Evolutionary conservation across 495 filamentous ascomycete species (phyloP).

Genomic region (Bombardia bombarda): DNA sequence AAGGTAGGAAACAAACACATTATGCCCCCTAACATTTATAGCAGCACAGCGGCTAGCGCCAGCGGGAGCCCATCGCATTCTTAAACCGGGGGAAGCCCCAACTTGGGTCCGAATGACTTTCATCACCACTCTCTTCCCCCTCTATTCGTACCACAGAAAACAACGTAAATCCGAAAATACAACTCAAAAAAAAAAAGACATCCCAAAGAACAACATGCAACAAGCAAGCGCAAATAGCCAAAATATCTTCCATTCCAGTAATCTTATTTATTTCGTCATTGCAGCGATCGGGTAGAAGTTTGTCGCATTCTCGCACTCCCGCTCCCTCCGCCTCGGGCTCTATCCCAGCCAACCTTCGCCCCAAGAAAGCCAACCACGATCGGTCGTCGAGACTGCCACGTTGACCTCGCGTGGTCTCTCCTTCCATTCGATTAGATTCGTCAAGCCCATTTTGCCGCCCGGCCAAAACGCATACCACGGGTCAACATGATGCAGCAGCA

Average conservation of each 20-base stretch:
- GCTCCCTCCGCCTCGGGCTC: too few species aligned
- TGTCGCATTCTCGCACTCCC: constrained; percentile 2
- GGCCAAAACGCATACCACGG: not conserved
- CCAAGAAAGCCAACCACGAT: too few species aligned
- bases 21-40: too few species aligned
- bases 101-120: not conserved
- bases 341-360: too few species aligned
- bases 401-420: too few species aligned
- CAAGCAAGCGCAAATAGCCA: constrained; percentile 14
- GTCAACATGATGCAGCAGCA: constrained; percentile 1
- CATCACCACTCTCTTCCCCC: constrained; percentile 10
- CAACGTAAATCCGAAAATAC: not conserved
- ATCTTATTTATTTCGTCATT: constrained; percentile 12
- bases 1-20: too few species aligned
- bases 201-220: constrained; percentile 15
- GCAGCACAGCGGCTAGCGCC: too few species aligned
- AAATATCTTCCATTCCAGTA: constrained; percentile 18
- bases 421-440: too few species aligned
- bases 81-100: not conserved
- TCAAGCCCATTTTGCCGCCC: too few species aligned
- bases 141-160: constrained; percentile 4
- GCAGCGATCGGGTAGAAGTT: constrained; percentile 9
- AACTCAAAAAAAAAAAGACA: constrained; percentile 7
- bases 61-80: too few species aligned
- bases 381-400: not conserved